Conservation (phyloP, 202 grass and related monocot species). For the Digitaria exilis region DNA sequence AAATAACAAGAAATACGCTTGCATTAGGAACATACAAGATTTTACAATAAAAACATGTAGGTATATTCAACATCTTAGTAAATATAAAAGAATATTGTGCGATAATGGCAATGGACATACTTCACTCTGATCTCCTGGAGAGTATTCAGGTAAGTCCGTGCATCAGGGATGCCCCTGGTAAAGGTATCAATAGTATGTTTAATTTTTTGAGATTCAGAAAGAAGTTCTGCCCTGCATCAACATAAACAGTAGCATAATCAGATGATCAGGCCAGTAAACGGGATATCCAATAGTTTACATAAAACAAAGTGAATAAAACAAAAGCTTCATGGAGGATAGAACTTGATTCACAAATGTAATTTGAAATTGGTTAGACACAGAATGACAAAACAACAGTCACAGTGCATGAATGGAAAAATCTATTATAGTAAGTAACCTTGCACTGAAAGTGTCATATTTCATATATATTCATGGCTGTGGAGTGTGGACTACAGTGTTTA, state of each 20-base stretch:
- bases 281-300: not conserved
- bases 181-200: conserved; percentile 71
- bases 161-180: conserved; percentile 89
- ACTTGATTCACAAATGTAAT: conserved; percentile 5
- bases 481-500: not conserved
- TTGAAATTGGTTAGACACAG: not conserved
- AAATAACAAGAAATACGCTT: not conserved
- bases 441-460: not conserved
- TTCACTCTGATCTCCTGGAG: conserved; percentile 85
- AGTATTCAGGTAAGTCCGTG: conserved; percentile 81
- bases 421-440: conserved; percentile 4
- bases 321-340: not conserved
- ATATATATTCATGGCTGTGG: not conserved
- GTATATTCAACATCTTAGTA: not conserved
- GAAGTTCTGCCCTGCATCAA: conserved; percentile 75
- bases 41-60: not conserved
- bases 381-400: not conserved
- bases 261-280: conserved; percentile 1
- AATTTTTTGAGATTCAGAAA: conserved; percentile 81
- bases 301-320: conserved; percentile 10
- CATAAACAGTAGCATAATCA: conserved; percentile 25
- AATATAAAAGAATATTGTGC: not conserved
- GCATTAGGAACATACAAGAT: not conserved
- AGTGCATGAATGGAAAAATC: not conserved
- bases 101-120: conserved; percentile 45